Conservation (phyloP, 208 protist genomes). For the Trypanosomatidae sp. region DNA sequence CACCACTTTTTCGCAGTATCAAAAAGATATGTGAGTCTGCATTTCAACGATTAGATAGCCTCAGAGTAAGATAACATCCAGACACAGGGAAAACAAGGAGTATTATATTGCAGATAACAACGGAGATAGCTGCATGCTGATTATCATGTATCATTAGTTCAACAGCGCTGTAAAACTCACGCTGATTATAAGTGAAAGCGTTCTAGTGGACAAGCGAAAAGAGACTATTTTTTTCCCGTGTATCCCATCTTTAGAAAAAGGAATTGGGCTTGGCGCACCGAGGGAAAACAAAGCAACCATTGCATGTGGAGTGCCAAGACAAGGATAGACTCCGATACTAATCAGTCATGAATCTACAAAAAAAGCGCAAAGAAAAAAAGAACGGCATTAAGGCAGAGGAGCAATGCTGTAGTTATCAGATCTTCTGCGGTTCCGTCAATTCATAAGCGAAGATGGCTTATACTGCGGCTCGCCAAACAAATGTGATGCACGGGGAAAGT, state of each 20-base stretch:
- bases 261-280: not conserved
- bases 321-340: not conserved
- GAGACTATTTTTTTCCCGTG: not conserved
- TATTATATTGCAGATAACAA: not conserved
- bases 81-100: not conserved
- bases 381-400: not conserved
- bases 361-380: not conserved
- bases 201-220: not conserved
- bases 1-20: conserved; percentile 1
- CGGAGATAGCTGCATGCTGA: not conserved
- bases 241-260: not conserved
- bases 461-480: not conserved
- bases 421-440: not conserved
- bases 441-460: not conserved
- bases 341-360: not conserved
- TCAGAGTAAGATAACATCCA: not conserved
- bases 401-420: not conserved
- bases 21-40: not conserved
- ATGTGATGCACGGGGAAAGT: not conserved
- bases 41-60: not conserved
- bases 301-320: not conserved
- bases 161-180: not conserved
- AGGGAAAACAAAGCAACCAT: not conserved
- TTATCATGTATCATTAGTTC: not conserved
- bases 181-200: not conserved